Evolutionary conservation across 2,329 filamentous ascomycete species (phyloP), one percentile per base, ranked within the genome.

Genomic region (Exophiala alcalophila): DNA sequence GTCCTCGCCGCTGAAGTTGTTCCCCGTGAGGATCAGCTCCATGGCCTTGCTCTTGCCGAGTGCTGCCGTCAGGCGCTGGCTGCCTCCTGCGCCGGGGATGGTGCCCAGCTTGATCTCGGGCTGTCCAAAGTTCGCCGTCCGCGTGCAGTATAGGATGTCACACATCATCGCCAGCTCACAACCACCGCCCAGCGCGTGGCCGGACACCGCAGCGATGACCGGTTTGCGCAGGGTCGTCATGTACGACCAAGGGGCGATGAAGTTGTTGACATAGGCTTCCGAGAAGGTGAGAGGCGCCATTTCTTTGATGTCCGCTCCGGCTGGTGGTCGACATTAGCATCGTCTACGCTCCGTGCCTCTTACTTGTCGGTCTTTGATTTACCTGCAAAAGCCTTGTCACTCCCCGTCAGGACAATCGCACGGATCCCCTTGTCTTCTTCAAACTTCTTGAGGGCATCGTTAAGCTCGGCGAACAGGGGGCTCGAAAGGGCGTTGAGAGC

Each of bases 81-180:
- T 89, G 5, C 92, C 92, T 19, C 92, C 92, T 0, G 86, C 92
- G 3, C 92, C 92, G 1, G 92, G 92, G 42, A 97, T 87, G 2
- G 85, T 85, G 18, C 92, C 92, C 3, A 98, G 76, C 70, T 94
- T 96, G 71, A 98, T 88, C 73, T 98, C 92, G 1, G 92, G 92
- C 70, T 97, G 92, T 9, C 92, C 92, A 62, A 98, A 96, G 58
- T 87, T 94, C 54, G 92, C 91, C 11, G 68, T 79, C 36, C 83
- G 76, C 2, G 86, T 90, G 69, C 86, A 92, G 74, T 97, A 97
- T 47, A 98, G 69, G 55, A 97, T 83, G 64, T 98, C 92, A 61
- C 85, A 88, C 92, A 97, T 98, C 75, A 98, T 85, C 35, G 92
- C 90, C 10, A 98, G 78, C 72, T 98, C 92, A 64, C 92, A 98